phyloP scores from a whole-genome alignment of 2,329 filamentous ascomycete genomes.

The Penicillium rolfsii region DNA sequence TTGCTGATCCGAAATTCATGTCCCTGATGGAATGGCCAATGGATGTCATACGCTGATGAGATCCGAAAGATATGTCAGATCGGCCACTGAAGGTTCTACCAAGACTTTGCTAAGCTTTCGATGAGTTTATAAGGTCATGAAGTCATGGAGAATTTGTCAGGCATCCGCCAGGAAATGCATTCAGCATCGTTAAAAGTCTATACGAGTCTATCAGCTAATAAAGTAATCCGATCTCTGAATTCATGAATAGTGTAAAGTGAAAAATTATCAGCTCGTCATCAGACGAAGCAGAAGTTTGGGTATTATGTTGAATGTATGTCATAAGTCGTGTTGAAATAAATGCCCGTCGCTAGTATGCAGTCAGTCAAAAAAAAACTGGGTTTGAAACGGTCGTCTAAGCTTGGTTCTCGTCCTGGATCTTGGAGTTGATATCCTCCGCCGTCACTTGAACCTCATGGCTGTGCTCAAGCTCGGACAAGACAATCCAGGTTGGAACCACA shows the following conservation, averaged over 20 bases:
- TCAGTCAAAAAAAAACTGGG: background rate
- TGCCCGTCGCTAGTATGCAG: background rate
- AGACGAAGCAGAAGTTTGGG: background rate
- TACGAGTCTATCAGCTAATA: too few relatives aligned
- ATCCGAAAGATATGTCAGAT: background rate
- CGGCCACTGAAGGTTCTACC: background rate
- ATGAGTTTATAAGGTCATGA: background rate
- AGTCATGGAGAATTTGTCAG: background rate
- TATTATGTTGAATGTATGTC: slow-evolving; percentile 10
- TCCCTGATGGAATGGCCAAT: slow-evolving; percentile 18
- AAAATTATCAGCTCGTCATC: background rate
- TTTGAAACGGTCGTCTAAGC: background rate
- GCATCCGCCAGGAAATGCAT: too few relatives aligned
- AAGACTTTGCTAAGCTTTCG: background rate
- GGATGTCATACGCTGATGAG: slow-evolving; percentile 2
- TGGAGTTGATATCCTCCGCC: slow-evolving; percentile 18
- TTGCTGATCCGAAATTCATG: background rate
- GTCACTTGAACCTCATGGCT: slow-evolving; percentile 30
- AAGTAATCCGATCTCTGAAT: too few relatives aligned
- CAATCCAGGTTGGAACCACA: slow-evolving; percentile 30
- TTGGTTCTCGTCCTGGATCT: background rate
- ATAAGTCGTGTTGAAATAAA: slow-evolving; percentile 7
- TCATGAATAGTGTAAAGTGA: too few relatives aligned
- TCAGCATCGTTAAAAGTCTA: too few relatives aligned
- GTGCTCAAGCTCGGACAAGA: slow-evolving; percentile 29